Base-by-base conservation (phyloP, 106 monocot genomes). In the Apostasia shenzhenica region DNA sequence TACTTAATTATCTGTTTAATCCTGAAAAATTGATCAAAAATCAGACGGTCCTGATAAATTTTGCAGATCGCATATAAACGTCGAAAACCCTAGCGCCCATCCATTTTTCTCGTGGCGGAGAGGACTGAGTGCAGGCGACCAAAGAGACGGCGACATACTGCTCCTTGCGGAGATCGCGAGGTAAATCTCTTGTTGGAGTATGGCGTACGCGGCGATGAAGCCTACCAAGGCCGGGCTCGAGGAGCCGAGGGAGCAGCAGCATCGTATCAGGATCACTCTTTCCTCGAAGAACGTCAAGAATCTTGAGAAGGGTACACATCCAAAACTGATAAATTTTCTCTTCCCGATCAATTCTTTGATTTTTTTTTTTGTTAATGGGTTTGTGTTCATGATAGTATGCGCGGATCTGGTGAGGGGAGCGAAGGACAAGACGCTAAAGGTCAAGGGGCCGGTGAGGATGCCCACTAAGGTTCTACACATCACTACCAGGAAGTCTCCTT, bases 181-280 rank as follows among this genome's bases (percentile, higher is more conserved):
- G 12, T 44, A 45, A 59, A 13, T 45, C n/a, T 10, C 38, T 42
- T 44, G 45, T 65, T 65, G 7, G 14, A 0, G 37, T 1, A 82
- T 82, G 82, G 82, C 92, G 63, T 88, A 79, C 61, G 81, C 81
- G 5, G 81, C 80, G 46, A 85, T 83, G 88, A 90, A 90, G 55
- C 80, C 82, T 1, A n/a, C 65, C 3, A 92, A 92, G 72, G 59
- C 73, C 8, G 92, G 92, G 62, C 41, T 83, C 13, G 92, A 92
- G 54, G 88, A 85, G 12, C 3, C 85, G 14, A 83, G 67, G 61
- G 91, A 81, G 76, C 81, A 81, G 72, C 56, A 67, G 38, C 84
- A 92, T 65, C 88, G 92, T 63, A 92, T 92, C 68, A 58, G 92
- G 66, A 92, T 92, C 77, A 92, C 91, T n/a, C 81, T 88, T 45